A percentile compares a stretch with the other conserved stretches of the same genome.
phyloP scores from a whole-genome alignment of 805 yeast genomes.

The Metschnikowia bowlesiae region DNA sequence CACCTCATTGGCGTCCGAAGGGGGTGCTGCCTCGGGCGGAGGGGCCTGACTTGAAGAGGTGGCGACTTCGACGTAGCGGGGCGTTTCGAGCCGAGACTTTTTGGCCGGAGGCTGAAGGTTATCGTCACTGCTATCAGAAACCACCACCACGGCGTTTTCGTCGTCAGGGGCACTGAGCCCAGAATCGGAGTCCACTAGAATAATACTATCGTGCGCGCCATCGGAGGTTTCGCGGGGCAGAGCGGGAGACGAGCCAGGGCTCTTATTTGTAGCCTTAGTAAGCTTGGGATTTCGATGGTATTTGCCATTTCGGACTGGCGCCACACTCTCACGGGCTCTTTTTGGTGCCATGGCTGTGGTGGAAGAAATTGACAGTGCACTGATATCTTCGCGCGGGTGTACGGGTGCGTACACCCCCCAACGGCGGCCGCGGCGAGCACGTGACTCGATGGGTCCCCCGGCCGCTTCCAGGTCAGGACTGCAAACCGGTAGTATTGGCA shows the following conservation, averaged over 20 bases:
- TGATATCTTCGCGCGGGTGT: not conserved
- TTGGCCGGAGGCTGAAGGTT: conserved; percentile 7
- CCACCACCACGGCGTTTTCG: conserved; percentile 31
- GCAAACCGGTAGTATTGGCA: too few relatives aligned
- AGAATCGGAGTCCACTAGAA: conserved; percentile 5
- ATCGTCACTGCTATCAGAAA: conserved; percentile 20
- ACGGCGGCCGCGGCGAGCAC: too few relatives aligned
- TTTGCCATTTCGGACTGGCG: not conserved
- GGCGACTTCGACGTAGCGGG: not conserved
- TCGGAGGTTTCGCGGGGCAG: not conserved
- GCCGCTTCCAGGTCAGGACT: too few relatives aligned
- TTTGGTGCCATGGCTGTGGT: conserved; percentile 8
- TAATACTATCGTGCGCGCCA: conserved; percentile 2
- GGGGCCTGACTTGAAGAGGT: not conserved
- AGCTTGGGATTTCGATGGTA: conserved; percentile 1
- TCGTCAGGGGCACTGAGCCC: conserved; percentile 11
- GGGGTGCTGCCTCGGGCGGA: not conserved
- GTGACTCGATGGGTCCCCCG: too few relatives aligned
- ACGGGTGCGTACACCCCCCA: not conserved
- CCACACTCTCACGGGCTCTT: conserved; percentile 8
- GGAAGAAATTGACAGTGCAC: not conserved
- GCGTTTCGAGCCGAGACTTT: conserved; percentile 6
- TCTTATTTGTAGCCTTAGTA: not conserved
- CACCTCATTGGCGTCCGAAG: conserved; percentile 28
- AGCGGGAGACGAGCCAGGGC: not conserved